phyloP scores from a whole-genome alignment of 306 rosid genomes.

The Heteromeles arbutifolia region DNA sequence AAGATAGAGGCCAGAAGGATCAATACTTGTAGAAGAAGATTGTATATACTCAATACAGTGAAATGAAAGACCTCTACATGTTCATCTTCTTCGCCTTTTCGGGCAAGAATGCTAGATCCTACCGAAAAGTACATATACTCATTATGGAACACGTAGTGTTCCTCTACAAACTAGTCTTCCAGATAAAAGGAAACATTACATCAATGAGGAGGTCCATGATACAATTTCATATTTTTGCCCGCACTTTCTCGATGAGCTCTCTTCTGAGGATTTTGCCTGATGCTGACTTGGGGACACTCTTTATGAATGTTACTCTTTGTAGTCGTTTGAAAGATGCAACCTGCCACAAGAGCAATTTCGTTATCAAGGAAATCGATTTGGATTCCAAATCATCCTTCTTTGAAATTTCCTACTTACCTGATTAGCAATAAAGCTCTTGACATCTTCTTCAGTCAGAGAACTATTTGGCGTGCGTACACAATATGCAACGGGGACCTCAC shows the following conservation, averaged over 20 bases:
- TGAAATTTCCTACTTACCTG: conserved; percentile 40
- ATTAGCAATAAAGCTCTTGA: conserved; percentile 48
- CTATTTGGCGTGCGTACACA: conserved; percentile 65
- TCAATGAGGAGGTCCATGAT: neutral
- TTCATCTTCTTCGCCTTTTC: too few species aligned
- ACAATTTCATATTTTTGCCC: conserved; percentile 49
- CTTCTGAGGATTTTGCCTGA: conserved; percentile 88
- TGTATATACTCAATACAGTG: too few species aligned
- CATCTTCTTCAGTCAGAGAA: conserved; percentile 68
- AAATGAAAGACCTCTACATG: too few species aligned
- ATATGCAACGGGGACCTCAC: conserved; percentile 82
- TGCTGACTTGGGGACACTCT: conserved; percentile 64
- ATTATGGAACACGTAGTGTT: neutral
- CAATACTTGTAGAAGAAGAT: too few species aligned
- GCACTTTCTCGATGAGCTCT: conserved; percentile 67
- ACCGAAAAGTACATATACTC: neutral
- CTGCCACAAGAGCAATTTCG: conserved; percentile 22
- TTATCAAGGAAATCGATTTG: neutral
- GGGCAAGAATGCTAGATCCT: too few species aligned
- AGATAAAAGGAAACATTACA: neutral
- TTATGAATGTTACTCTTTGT: conserved; percentile 68
- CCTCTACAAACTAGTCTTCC: neutral
- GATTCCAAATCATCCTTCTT: neutral
- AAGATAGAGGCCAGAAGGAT: too few species aligned
- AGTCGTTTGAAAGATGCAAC: conserved; percentile 85